phyloP scores from a whole-genome alignment of 345 rosid genomes.

The Syzygium jambos region DNA sequence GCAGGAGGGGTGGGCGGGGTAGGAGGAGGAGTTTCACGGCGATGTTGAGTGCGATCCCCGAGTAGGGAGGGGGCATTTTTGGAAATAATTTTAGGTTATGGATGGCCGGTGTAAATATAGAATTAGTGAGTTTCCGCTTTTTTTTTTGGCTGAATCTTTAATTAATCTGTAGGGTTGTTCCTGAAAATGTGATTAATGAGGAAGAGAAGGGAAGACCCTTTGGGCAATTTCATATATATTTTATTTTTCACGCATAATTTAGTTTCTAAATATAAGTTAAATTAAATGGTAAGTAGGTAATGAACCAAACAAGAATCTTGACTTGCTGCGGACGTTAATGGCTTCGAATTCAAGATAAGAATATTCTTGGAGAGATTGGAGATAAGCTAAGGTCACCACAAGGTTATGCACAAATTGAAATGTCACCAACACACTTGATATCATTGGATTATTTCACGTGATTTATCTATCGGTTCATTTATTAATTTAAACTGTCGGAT shows the following conservation, averaged over 20 bases:
- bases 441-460: not conserved
- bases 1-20: constrained; percentile 19
- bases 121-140: not conserved
- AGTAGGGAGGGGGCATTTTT: constrained; percentile 36
- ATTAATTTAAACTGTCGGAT: not conserved
- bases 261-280: not conserved
- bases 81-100: constrained; percentile 3
- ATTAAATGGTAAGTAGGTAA: not conserved
- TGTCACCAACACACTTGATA: not conserved
- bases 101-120: not conserved
- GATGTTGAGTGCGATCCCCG: constrained; percentile 64
- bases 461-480: not conserved
- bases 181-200: not conserved
- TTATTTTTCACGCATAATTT: not conserved
- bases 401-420: not conserved
- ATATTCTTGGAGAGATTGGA: not conserved
- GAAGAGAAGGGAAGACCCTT: not conserved
- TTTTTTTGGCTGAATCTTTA: not conserved
- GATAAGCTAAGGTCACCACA: not conserved
- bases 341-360: not conserved
- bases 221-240: not conserved
- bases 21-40: constrained; percentile 33
- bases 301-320: not conserved
- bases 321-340: not conserved
- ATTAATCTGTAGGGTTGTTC: not conserved